Evolutionary conservation across 306 rosid genomes (phyloP), one percentile per base, ranked within the genome.

Genomic region (Glycine soja): DNA sequence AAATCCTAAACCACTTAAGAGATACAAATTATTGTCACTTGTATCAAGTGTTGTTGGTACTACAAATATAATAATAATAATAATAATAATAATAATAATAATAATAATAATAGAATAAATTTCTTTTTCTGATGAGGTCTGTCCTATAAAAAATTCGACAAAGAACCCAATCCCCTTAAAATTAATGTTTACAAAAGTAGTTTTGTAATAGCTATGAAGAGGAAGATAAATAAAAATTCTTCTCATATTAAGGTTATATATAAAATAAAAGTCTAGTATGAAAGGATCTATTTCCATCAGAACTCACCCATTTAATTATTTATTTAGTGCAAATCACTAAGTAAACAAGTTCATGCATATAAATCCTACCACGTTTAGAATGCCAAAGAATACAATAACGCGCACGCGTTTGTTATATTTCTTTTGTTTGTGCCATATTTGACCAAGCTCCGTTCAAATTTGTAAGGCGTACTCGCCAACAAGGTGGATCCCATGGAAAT

Each of bases 401-500:
- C 3, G 1, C 0, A 32, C 70, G 24, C 48, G 48, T 65, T 38
- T 34, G 65, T 36, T 34, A 4, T 15, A 10, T 73, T 54, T 54
- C 2, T 10, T 53, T 13, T 10, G 67, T 18, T 71, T 34, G 53
- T 56, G 42, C 8, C 40, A 40, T 74, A 56, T 15, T 74, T 74
- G 78, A 56, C 53, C 15, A 74, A 54, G 36, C 2, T 9, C 3
- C 12, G 24, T 57, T 74, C 68, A 74, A 40, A 56, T 18, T 57
- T 43, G 42, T 7, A 19, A 42, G 56, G 68, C 43, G 6, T 12
- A 3, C 9, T 74, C 4, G 8, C 14, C 50, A 6, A 36, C 14
- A 65, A 18, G 18, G 47, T 63, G 69, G 69, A 63, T 63, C 70
- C 70, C 70, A 64, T 36, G 3, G 30, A 24, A 24, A 24, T 24